Conservation (phyloP, 2,329 filamentous ascomycete genomes). For the Ilyonectria robusta region DNA sequence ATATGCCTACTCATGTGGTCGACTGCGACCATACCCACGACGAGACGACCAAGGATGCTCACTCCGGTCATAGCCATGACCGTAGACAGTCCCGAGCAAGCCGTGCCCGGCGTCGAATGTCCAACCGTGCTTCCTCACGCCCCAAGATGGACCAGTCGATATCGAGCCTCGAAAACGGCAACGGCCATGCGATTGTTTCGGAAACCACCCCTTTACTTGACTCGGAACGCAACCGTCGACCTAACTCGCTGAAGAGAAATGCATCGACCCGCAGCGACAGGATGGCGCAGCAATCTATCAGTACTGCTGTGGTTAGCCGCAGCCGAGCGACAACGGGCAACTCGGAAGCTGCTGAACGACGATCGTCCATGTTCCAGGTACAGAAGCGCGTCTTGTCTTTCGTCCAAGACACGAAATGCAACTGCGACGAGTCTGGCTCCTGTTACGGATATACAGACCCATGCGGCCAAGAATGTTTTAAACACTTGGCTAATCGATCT, state of each 20-base stretch:
- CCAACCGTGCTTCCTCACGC: constrained; percentile 45
- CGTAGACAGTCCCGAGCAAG: constrained; percentile 51
- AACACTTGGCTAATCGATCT: constrained; percentile 64
- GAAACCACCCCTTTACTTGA: constrained; percentile 68
- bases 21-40: constrained; percentile 84
- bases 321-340: constrained; percentile 48
- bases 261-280: constrained; percentile 49
- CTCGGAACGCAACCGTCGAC: constrained; percentile 45
- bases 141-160: constrained; percentile 37
- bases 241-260: constrained; percentile 47
- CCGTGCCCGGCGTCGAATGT: constrained; percentile 50
- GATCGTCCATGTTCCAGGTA: constrained; percentile 69
- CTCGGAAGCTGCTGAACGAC: constrained; percentile 54
- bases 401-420: constrained; percentile 74
- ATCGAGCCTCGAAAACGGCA: constrained; percentile 37
- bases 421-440: constrained; percentile 72
- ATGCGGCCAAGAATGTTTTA: constrained; percentile 76
- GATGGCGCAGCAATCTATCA: constrained; percentile 45
- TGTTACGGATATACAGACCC: constrained; percentile 77
- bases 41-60: constrained; percentile 58
- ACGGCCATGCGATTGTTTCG: constrained; percentile 42
- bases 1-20: constrained; percentile 84
- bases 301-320: constrained; percentile 41
- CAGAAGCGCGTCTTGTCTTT: constrained; percentile 74
- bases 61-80: constrained; percentile 38